phyloP scores from a whole-genome alignment of 805 yeast genomes.

The Saccharomycopsis amapae region DNA sequence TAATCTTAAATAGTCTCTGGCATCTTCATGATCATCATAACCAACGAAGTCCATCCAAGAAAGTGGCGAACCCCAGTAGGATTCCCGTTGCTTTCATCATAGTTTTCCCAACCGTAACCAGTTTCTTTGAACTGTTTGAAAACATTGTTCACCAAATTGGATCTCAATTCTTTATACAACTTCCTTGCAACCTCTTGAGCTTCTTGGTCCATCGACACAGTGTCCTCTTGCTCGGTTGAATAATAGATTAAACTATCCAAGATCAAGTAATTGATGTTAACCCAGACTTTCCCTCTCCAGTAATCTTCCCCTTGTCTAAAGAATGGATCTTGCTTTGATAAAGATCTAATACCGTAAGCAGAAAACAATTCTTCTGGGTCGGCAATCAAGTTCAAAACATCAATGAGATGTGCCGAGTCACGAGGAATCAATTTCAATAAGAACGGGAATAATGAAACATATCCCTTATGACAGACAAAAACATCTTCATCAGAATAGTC shows the following conservation, averaged over 20 bases:
- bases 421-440: constrained; percentile 55
- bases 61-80: constrained; percentile 84
- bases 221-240: constrained; percentile 24
- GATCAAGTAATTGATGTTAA: constrained; percentile 79
- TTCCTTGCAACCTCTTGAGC: constrained; percentile 32
- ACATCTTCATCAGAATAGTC: constrained; percentile 63
- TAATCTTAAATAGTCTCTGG: constrained; percentile 39
- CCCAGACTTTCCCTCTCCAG: constrained; percentile 95
- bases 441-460: constrained; percentile 81
- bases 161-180: constrained; percentile 53
- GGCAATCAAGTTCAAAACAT: constrained; percentile 48
- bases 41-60: constrained; percentile 89
- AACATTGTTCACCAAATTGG: constrained; percentile 62
- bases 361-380: constrained; percentile 76
- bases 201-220: constrained; percentile 26
- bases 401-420: constrained; percentile 31
- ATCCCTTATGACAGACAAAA: constrained; percentile 84
- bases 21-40: constrained; percentile 76
- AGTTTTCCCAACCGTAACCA: constrained; percentile 89
- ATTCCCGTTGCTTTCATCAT: constrained; percentile 66
- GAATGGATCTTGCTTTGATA: constrained; percentile 56
- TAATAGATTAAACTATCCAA: constrained; percentile 66
- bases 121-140: constrained; percentile 62
- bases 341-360: constrained; percentile 70
- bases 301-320: constrained; percentile 77